Conservation (phyloP, 148 eudicot species). For the Silene uniflora region DNA sequence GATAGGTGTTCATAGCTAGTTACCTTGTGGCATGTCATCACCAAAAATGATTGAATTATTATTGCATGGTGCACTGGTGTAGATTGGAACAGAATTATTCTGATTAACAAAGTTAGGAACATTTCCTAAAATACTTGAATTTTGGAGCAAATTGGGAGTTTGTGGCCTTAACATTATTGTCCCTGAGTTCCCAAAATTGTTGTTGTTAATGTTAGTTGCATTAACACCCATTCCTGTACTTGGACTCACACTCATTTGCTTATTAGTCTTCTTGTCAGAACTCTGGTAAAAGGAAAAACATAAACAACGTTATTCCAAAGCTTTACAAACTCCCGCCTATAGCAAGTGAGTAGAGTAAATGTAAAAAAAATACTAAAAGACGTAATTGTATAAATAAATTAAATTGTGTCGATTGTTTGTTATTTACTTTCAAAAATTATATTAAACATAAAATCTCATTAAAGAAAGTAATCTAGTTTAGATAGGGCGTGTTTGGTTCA, state of each 20-base stretch:
- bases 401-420: no score
- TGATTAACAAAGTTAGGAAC: neutral
- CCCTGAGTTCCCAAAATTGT: neutral
- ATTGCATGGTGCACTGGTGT: neutral
- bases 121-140: neutral
- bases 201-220: neutral
- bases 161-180: neutral
- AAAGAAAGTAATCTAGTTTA: no score
- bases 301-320: neutral
- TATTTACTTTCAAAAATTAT: no score
- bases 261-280: neutral
- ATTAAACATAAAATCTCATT: no score
- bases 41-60: neutral
- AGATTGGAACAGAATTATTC: neutral
- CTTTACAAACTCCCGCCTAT: no score
- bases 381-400: no score
- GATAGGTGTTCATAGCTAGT: neutral
- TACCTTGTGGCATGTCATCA: slow-evolving; percentile 15
- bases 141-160: neutral
- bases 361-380: no score
- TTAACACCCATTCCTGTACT: neutral
- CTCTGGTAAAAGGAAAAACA: neutral
- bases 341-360: no score
- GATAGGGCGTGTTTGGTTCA: no score
- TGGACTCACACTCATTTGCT: neutral